Evolutionary conservation across 257 asterid genomes (phyloP).

Genomic region (Eustoma russellianum): DNA sequence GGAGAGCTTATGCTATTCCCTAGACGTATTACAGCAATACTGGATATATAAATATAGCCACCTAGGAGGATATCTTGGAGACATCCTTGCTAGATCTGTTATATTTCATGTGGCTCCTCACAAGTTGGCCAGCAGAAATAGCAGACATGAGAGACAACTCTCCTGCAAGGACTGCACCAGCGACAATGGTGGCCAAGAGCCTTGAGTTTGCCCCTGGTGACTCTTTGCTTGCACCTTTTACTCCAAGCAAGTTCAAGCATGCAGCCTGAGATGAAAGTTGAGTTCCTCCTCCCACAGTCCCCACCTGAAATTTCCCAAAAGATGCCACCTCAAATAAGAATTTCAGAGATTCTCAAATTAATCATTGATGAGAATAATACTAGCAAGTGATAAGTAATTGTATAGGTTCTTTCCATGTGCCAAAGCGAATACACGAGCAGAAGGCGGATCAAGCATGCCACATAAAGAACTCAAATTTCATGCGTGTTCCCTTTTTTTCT

Average conservation of each 20-base stretch:
- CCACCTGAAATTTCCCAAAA: slow-evolving; percentile 23
- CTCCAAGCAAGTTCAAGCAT: slow-evolving; percentile 43
- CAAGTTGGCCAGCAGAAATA: slow-evolving; percentile 46
- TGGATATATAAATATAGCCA: neutral
- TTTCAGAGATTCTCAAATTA: no score
- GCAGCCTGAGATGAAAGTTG: slow-evolving; percentile 48
- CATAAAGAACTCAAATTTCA: no score
- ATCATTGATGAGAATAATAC: no score
- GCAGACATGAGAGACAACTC: slow-evolving; percentile 47
- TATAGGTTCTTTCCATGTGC: no score
- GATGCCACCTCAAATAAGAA: neutral
- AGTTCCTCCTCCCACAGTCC: slow-evolving; percentile 53
- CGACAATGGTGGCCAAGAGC: slow-evolving; percentile 40
- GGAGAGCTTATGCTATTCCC: neutral
- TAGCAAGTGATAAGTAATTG: no score
- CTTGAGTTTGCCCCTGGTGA: slow-evolving; percentile 37
- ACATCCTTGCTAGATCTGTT: slow-evolving; percentile 40
- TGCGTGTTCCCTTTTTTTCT: no score
- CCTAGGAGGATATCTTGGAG: slow-evolving; percentile 15
- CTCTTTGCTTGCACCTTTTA: slow-evolving; percentile 39
- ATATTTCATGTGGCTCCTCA: slow-evolving; percentile 42
- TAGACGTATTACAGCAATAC: neutral
- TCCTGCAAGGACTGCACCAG: slow-evolving; percentile 47
- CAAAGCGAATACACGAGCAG: no score
- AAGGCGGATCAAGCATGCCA: no score